These are phyloP conservation scores for Penicillium sp. DNA, from an alignment of 2,329 filamentous ascomycete species.

Conservation along the genomic window DNA sequence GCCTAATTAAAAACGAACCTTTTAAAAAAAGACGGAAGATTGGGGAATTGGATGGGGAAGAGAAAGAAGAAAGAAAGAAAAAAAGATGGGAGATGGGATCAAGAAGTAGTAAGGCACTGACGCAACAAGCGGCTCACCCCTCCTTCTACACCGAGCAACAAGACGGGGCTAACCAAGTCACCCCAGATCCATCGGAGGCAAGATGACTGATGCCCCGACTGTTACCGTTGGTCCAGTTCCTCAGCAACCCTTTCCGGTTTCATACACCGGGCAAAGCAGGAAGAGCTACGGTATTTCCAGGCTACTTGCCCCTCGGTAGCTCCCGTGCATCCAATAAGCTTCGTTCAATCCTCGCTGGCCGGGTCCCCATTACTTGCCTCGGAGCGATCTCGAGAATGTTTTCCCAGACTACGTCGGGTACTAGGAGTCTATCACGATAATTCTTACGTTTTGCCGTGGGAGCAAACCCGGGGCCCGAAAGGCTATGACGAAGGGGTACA, in stretches of 20 bases:
- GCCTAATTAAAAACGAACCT: constrained; percentile 9
- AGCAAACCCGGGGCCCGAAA: not conserved
- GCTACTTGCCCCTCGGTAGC: constrained; percentile 27
- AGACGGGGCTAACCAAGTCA: constrained; percentile 20
- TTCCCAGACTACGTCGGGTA: constrained; percentile 22
- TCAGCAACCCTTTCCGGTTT: constrained; percentile 41
- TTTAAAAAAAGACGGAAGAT: constrained; percentile 5
- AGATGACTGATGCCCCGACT: constrained; percentile 26
- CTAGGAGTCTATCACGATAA: constrained; percentile 14
- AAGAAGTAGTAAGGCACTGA: constrained; percentile 35
- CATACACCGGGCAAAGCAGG: constrained; percentile 47
- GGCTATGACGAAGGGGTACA: constrained; percentile 3
- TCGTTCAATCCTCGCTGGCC: constrained; percentile 10
- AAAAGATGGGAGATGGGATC: constrained; percentile 28
- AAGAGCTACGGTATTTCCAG: constrained; percentile 36
- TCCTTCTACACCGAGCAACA: constrained; percentile 31
- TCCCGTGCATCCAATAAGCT: constrained; percentile 33
- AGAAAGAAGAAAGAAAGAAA: constrained; percentile 18
- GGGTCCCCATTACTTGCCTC: constrained; percentile 23
- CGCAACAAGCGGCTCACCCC: constrained; percentile 32
- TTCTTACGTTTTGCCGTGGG: constrained; percentile 3
- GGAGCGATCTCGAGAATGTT: constrained; percentile 30
- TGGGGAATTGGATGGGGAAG: constrained; percentile 15
- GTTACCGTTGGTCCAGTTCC: constrained; percentile 31
- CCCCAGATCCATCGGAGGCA: constrained; percentile 14